A percentile compares a stretch with the other conserved stretches of the same genome.
Conservation (phyloP, 2,329 filamentous ascomycete genomes). For the Ceratocystis harringtonii region DNA sequence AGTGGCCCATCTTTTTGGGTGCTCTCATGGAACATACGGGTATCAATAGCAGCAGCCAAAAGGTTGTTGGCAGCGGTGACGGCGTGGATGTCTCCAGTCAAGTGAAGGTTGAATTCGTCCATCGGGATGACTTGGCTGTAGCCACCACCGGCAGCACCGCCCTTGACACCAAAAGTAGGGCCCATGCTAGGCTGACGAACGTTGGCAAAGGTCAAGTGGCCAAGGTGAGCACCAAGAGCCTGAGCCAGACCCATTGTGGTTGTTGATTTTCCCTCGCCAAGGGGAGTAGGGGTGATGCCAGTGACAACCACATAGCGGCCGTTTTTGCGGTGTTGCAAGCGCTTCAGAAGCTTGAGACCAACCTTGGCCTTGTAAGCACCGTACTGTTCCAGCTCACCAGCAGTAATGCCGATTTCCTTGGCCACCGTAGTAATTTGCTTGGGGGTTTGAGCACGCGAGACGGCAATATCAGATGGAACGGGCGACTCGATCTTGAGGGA, state of each 20-base stretch:
- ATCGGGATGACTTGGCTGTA: conserved; percentile 99
- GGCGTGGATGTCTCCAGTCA: conserved; percentile 95
- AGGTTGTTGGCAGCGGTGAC: conserved; percentile 96
- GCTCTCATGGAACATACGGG: conserved; percentile 93
- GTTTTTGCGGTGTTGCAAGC: conserved; percentile 72
- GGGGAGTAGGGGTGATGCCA: conserved; percentile 88
- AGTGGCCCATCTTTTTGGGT: conserved; percentile 83
- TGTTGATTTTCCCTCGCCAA: conserved; percentile 96
- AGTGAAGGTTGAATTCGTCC: conserved; percentile 97
- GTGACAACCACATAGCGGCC: conserved; percentile 87
- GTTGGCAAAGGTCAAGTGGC: conserved; percentile 83
- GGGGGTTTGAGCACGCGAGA: conserved; percentile 79
- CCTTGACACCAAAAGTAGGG: conserved; percentile 97
- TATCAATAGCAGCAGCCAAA: conserved; percentile 89
- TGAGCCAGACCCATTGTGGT: conserved; percentile 93
- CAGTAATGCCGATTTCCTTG: conserved; percentile 70
- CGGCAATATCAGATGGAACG: conserved; percentile 89
- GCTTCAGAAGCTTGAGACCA: conserved; percentile 63
- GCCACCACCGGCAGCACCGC: conserved; percentile 87
- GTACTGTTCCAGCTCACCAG: conserved; percentile 86
- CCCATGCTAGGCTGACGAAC: conserved; percentile 94
- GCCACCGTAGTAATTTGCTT: conserved; percentile 80
- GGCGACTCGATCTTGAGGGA: conserved; percentile 63
- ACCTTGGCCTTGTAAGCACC: conserved; percentile 95
- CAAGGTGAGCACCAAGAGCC: conserved; percentile 76